phyloP scores from a whole-genome alignment of 805 yeast species.

The Suhomyces pyralidae region DNA sequence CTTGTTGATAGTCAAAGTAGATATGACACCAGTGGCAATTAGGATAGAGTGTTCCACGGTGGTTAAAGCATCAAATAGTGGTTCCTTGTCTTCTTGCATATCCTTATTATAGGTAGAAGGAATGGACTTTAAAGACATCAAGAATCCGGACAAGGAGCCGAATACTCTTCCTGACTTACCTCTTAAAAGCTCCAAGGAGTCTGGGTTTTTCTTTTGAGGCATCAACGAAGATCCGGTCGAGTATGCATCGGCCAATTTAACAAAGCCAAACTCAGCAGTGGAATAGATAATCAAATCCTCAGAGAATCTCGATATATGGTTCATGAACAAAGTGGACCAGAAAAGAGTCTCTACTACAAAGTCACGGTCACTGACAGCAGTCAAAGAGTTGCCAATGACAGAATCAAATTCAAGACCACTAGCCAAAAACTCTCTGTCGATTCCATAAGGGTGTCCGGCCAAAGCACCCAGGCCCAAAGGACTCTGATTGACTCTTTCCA shows the following conservation, averaged over 20 bases:
- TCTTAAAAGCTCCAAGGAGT: constrained; percentile 88
- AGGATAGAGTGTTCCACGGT: constrained; percentile 92
- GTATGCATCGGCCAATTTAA: constrained; percentile 92
- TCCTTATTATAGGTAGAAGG: constrained; percentile 98
- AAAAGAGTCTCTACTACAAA: constrained; percentile 93
- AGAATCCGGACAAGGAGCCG: constrained; percentile 91
- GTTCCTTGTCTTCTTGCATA: constrained; percentile 98
- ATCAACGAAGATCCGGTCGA: constrained; percentile 97
- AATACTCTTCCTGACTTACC: constrained; percentile 98
- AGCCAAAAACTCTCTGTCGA: constrained; percentile 89
- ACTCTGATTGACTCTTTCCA: constrained; percentile 76
- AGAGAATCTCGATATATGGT: constrained; percentile 89
- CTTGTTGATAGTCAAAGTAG: constrained; percentile 72
- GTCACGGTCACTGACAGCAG: constrained; percentile 98
- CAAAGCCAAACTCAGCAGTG: constrained; percentile 95
- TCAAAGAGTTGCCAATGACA: constrained; percentile 90
- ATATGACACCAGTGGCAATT: constrained; percentile 94
- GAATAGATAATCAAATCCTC: constrained; percentile 96
- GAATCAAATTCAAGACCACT: constrained; percentile 73
- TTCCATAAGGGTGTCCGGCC: constrained; percentile 99
- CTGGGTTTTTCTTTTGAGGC: constrained; percentile 99
- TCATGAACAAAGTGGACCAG: constrained; percentile 94
- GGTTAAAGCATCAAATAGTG: constrained; percentile 85
- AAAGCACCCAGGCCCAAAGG: constrained; percentile 98
- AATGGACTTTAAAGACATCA: constrained; percentile 94